phyloP scores from a whole-genome alignment of 768 basidiomycete species.

The Paxillus rubicundulus region DNA sequence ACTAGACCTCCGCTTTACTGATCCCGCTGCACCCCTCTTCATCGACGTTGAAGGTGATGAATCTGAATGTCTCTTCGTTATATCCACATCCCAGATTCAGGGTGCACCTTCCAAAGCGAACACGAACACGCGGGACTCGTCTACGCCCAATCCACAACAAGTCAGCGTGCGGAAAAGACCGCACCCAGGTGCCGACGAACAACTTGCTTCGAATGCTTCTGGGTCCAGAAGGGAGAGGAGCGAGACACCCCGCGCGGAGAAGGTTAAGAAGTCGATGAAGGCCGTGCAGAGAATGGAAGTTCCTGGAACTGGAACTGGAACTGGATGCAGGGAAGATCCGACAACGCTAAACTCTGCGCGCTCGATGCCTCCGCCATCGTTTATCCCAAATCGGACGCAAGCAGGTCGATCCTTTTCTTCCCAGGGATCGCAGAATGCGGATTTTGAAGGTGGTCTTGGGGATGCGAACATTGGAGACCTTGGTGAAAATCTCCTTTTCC shows the following conservation, averaged over 20 bases:
- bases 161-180: slow-evolving; percentile 20
- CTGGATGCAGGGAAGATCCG: slow-evolving; percentile 13
- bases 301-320: slow-evolving; percentile 5
- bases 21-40: slow-evolving; percentile 70
- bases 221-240: slow-evolving; percentile 12
- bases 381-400: slow-evolving; percentile 14
- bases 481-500: not conserved
- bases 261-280: slow-evolving; percentile 39
- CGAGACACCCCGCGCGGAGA: slow-evolving; percentile 47
- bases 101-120: slow-evolving; percentile 23
- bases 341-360: slow-evolving; percentile 19
- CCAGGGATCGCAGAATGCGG: slow-evolving; percentile 14
- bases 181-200: slow-evolving; percentile 21
- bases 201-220: slow-evolving; percentile 28
- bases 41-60: slow-evolving; percentile 73
- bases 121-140: slow-evolving; percentile 10
- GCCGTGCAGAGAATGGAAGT: slow-evolving; percentile 33
- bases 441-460: slow-evolving; percentile 11
- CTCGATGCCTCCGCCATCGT: slow-evolving; percentile 42
- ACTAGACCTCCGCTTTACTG: slow-evolving; percentile 73
- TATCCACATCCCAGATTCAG: slow-evolving; percentile 69
- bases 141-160: slow-evolving; percentile 17
- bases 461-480: slow-evolving; percentile 1
- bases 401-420: slow-evolving; percentile 10
- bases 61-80: slow-evolving; percentile 66